Base-by-base conservation (phyloP, 768 basidiomycete species). In the Holtermannia corniformis region DNA sequence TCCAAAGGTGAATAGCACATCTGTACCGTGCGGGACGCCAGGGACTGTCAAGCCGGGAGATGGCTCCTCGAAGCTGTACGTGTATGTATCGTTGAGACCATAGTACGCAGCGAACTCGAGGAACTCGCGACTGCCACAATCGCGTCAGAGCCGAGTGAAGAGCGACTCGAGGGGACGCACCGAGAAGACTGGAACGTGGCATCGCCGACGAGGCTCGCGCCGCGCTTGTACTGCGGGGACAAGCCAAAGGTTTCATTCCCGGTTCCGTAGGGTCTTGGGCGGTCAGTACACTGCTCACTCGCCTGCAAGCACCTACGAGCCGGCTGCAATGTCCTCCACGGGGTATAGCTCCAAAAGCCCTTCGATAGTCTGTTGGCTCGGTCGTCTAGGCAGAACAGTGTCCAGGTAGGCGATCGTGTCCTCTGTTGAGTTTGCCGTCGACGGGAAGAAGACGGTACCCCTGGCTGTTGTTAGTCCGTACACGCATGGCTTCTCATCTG, bases 201-300 rank as follows among this genome's bases (percentile, higher is more conserved):
- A 16, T 37, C 32, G 32, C 32, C 32, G 7, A 37, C 32, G 32
- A 37, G 32, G 32, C 32, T 37, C 16, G 32, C 32, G 7, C 32
- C 32, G 16, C 32, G 32, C 32, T 37, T 37, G 32, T 7, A 61
- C 60, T 51, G 49, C 28, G 65, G 54, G 46, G 52, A 49, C 19
- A 64, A 46, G 2, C 65, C 66, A 44, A 72, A 69, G 0, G 65
- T 68, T 27, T 66, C 52, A 53, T 69, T 68, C 23, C 64, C 70
- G 3, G 65, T 64, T 5, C 49, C 61, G 51, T 55, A 72, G 13
- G 70, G 70, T 49, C 65, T 67, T 27, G n/a, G n/a, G n/a, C n/a
- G n/a, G n/a, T n/a, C n/a, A n/a, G n/a, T n/a, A n/a, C n/a, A n/a
- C 32, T 4, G 19, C 22, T 16, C 11, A 12, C 43, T 16, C 14